Conservation (phyloP, 108 stramenopile genomes). For the Fragilaria crotonensis region DNA sequence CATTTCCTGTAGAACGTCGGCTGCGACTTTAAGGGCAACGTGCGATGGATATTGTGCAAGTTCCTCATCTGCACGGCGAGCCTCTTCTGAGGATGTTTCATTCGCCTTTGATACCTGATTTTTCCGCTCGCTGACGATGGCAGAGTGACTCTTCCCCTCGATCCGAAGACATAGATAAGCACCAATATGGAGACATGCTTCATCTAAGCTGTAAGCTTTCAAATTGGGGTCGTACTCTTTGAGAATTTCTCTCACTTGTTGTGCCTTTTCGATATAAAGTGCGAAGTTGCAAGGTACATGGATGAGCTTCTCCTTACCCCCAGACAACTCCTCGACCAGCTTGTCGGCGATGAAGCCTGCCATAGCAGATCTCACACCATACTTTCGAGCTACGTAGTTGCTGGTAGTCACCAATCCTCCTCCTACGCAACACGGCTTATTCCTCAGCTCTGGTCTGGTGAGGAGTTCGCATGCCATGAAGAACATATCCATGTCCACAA, state of each 20-base stretch:
- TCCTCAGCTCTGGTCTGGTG: conserved; percentile 66
- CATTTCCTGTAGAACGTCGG: conserved; percentile 42
- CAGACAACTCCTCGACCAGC: conserved; percentile 65
- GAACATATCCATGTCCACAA: conserved; percentile 94
- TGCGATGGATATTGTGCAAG: neutral
- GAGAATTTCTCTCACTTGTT: conserved; percentile 55
- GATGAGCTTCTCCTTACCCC: conserved; percentile 46
- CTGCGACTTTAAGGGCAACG: conserved; percentile 18
- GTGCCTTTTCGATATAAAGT: conserved; percentile 71
- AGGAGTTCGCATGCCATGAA: conserved; percentile 87
- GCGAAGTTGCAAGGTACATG: conserved; percentile 75
- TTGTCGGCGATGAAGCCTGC: conserved; percentile 92
- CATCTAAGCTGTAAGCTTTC: conserved; percentile 78
- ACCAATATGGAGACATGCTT: conserved; percentile 91
- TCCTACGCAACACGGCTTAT: conserved; percentile 89
- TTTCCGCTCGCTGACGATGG: conserved; percentile 16
- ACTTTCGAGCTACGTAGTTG: conserved; percentile 89
- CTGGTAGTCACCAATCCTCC: conserved; percentile 85
- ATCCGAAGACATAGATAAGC: conserved; percentile 48
- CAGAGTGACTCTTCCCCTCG: conserved; percentile 27
- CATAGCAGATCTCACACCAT: conserved; percentile 97
- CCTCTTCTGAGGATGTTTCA: neutral
- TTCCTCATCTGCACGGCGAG: neutral
- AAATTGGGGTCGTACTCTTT: conserved; percentile 86
- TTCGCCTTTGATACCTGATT: conserved; percentile 5